phyloP scores from a whole-genome alignment of 1,284 basidiomycete species.

The Pyrrhoderma noxium region DNA sequence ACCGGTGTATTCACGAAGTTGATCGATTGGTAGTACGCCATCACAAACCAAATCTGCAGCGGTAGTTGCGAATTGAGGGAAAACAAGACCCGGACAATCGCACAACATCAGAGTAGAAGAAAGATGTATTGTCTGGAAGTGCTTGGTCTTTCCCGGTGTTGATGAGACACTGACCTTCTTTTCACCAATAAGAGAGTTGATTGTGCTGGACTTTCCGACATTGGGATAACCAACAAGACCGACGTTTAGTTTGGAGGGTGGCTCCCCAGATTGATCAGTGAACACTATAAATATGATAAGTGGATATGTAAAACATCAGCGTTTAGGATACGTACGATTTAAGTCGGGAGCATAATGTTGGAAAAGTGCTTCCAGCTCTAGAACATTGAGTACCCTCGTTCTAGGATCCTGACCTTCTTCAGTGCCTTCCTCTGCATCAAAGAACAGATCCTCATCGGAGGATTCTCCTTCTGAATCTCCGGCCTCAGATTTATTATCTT shows the following conservation, averaged over 20 bases:
- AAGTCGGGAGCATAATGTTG: conserved; percentile 71
- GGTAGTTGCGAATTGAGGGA: conserved; percentile 96
- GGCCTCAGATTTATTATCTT: conserved; percentile 12
- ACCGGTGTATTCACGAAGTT: conserved; percentile 91
- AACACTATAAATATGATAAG: conserved; percentile 45
- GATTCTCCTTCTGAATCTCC: conserved; percentile 21
- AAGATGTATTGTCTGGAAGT: conserved; percentile 96
- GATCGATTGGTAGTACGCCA: conserved; percentile 96
- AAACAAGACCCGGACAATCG: conserved; percentile 98
- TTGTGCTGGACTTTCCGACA: conserved; percentile 95
- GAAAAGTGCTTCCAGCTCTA: conserved; percentile 89
- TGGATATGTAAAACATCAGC: background rate
- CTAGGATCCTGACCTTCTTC: conserved; percentile 56
- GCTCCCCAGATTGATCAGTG: conserved; percentile 50
- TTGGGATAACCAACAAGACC: conserved; percentile 99
- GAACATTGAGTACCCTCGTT: conserved; percentile 77
- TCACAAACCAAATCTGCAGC: conserved; percentile 95
- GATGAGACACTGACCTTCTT: conserved; percentile 98
- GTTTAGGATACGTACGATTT: conserved; percentile 39
- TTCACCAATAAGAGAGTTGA: conserved; percentile 91
- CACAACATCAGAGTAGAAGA: conserved; percentile 88
- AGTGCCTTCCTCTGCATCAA: conserved; percentile 45
- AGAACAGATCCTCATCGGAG: conserved; percentile 34
- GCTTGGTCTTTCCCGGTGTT: conserved; percentile 98
- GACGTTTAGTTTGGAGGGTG: conserved; percentile 70